phyloP scores from a whole-genome alignment of 441 rosid genomes.

The Flueggea neowawraea region DNA sequence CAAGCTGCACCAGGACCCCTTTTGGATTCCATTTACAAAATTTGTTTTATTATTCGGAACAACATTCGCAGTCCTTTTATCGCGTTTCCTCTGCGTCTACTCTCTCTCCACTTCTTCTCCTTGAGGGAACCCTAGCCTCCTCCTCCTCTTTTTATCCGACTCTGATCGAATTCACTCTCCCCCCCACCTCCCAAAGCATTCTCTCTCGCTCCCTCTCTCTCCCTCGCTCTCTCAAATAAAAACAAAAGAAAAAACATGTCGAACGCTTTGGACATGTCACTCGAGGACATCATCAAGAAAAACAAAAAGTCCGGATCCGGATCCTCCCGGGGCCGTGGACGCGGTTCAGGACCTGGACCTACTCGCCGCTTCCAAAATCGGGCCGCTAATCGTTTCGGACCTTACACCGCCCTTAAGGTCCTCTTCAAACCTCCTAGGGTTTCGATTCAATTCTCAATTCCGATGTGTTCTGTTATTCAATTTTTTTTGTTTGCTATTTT shows the following conservation, averaged over 20 bases:
- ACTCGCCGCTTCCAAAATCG: conserved; percentile 71
- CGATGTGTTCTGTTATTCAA: not conserved
- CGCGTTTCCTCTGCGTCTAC: no score
- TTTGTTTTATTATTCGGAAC: no score
- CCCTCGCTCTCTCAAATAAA: no score
- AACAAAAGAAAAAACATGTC: conserved; percentile 42
- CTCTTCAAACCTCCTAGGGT: conserved; percentile 10
- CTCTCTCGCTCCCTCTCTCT: no score
- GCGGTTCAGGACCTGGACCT: conserved; percentile 77
- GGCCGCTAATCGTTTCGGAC: conserved; percentile 50
- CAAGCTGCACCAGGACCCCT: no score
- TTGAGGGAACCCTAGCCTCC: no score
- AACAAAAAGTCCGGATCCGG: conserved; percentile 66
- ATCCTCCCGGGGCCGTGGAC: conserved; percentile 51
- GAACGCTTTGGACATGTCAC: conserved; percentile 88
- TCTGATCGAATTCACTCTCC: no score
- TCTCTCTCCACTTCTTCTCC: no score
- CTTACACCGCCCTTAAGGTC: conserved; percentile 64
- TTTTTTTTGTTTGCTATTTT: conserved; percentile 14
- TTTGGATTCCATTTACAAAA: no score
- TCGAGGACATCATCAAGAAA: conserved; percentile 86
- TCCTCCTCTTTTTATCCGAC: no score
- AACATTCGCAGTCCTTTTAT: no score
- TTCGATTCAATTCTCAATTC: not conserved
- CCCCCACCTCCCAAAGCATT: no score